Evolutionary conservation across 176 grass and related monocot species (phyloP).

Genomic region (Eleusine coracana): DNA sequence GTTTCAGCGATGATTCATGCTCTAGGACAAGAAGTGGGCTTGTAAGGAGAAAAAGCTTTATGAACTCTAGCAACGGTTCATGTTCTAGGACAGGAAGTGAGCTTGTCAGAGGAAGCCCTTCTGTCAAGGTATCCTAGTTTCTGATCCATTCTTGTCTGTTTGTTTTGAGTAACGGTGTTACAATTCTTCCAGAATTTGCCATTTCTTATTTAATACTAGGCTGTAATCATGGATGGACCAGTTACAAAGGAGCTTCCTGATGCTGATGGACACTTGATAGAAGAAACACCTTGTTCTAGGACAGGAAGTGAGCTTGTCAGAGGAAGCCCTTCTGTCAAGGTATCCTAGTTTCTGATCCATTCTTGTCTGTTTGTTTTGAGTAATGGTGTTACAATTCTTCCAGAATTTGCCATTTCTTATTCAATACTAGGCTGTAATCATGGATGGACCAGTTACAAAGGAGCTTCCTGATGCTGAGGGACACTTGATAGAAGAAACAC

Average conservation of each 20-base stretch:
- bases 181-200: not conserved
- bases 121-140: constrained; percentile 36
- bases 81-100: constrained; percentile 26
- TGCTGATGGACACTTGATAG: constrained; percentile 43
- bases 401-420: too few species aligned
- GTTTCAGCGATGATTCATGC: constrained; percentile 13
- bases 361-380: too few species aligned
- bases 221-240: constrained; percentile 25
- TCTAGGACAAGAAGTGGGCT: constrained; percentile 22
- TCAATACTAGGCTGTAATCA: too few species aligned
- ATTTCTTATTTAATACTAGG: constrained; percentile 37
- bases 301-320: constrained; percentile 39
- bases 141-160: not conserved
- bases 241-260: constrained; percentile 13
- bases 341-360: too few species aligned
- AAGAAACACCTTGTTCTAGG: constrained; percentile 44
- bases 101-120: constrained; percentile 11
- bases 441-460: too few species aligned
- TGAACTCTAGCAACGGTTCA: constrained; percentile 12
- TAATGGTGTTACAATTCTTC: too few species aligned
- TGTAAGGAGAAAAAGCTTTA: constrained; percentile 28
- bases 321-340: too few species aligned
- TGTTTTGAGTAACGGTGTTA: not conserved
- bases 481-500: too few species aligned
- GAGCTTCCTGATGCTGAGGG: too few species aligned